A percentile compares a stretch with the other conserved stretches of the same genome.
Conservation (phyloP, 192 early-diverging fungal species). For the Lobosporangium transversale region DNA sequence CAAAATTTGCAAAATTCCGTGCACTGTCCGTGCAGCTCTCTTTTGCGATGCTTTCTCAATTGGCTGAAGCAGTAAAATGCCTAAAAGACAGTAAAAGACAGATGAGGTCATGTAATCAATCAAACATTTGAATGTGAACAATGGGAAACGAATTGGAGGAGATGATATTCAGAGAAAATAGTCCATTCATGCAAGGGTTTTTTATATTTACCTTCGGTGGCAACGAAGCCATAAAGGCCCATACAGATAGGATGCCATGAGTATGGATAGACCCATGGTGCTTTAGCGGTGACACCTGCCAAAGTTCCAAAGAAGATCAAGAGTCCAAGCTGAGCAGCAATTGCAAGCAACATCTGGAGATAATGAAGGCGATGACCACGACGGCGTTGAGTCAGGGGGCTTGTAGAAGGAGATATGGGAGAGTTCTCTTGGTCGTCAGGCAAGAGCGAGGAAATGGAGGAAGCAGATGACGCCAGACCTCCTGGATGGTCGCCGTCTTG, state of each 20-base stretch:
- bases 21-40: constrained; percentile 10
- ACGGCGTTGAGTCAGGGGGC: neutral
- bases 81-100: neutral
- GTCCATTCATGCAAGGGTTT: too few relatives aligned
- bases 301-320: constrained; percentile 34
- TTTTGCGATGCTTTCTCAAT: constrained; percentile 11
- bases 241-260: constrained; percentile 51
- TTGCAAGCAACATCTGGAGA: constrained; percentile 12
- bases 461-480: neutral
- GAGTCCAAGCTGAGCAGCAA: constrained; percentile 26
- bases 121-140: too few relatives aligned
- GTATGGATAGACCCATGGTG: constrained; percentile 44
- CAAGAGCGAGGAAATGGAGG: neutral
- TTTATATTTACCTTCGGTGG: constrained; percentile 37
- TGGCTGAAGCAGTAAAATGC: constrained; percentile 38
- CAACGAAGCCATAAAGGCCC: constrained; percentile 47
- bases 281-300: constrained; percentile 20
- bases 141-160: too few relatives aligned
- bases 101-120: neutral
- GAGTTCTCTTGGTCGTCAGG: neutral
- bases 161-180: too few relatives aligned
- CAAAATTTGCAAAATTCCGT: constrained; percentile 25
- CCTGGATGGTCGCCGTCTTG: neutral
- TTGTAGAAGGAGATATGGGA: neutral
- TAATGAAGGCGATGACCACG: neutral